Percentiles rank a stretch among this genome's conserved stretches.
phyloP scores from a whole-genome alignment of 176 grass and related monocot genomes.

The Tuctoria greenei region DNA sequence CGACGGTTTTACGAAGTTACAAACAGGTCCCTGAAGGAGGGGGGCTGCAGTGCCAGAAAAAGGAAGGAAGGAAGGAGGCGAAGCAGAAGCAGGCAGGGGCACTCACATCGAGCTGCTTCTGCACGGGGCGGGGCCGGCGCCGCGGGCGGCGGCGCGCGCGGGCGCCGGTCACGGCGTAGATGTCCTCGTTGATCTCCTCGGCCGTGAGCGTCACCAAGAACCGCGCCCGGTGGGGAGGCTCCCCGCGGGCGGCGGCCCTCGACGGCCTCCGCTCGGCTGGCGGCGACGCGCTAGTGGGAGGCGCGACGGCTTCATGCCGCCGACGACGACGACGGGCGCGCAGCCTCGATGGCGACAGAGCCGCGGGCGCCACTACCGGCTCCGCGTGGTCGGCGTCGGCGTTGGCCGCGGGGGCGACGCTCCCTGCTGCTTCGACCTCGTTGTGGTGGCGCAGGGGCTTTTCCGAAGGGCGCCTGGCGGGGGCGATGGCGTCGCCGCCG shows the following conservation, averaged over 20 bases:
- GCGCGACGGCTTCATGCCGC: not conserved
- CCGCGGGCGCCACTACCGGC: not conserved
- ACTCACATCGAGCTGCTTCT: constrained; percentile 95
- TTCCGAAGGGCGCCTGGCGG: not conserved
- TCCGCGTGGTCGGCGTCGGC: not conserved
- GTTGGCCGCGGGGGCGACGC: not conserved
- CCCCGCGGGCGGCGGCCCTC: constrained; percentile 39
- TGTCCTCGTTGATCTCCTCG: constrained; percentile 95
- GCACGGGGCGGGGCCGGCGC: constrained; percentile 59
- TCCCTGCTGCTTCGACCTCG: constrained; percentile 35
- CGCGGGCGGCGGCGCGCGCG: constrained; percentile 72
- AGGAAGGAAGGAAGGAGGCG: not conserved
- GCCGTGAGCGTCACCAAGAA: constrained; percentile 66
- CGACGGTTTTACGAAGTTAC: constrained; percentile 17
- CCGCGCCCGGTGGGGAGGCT: constrained; percentile 40
- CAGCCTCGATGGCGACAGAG: constrained; percentile 43
- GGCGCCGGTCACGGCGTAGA: constrained; percentile 77
- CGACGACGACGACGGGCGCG: constrained; percentile 51
- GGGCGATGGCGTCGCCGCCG: constrained; percentile 30
- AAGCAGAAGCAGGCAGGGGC: not conserved
- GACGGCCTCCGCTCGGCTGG: constrained; percentile 40
- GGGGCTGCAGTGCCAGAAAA: not conserved
- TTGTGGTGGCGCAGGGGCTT: constrained; percentile 35
- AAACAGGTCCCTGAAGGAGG: not conserved
- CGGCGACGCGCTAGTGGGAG: constrained; percentile 20